Evolutionary conservation across 495 filamentous ascomycete species (phyloP).

Genomic region (Penicillium goetzii): DNA sequence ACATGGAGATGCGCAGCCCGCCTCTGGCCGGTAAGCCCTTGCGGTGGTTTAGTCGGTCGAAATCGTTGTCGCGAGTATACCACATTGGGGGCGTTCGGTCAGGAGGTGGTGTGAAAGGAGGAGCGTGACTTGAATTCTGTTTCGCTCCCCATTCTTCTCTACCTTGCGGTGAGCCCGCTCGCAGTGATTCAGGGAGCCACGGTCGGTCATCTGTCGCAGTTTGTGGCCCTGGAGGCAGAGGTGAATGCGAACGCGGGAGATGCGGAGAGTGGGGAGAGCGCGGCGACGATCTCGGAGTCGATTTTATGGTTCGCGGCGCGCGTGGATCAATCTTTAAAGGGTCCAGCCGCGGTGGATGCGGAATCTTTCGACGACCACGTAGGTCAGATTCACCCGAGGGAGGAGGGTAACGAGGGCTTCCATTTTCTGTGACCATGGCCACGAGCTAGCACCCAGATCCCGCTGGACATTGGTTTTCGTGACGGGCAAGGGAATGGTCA

Average conservation of each 20-base stretch:
- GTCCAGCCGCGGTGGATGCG: slow-evolving; percentile 40
- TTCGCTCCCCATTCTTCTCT: slow-evolving; percentile 28
- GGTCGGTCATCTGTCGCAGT: slow-evolving; percentile 31
- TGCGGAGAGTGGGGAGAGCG: slow-evolving; percentile 29
- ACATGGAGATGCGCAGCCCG: slow-evolving; percentile 48
- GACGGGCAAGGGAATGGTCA: slow-evolving; percentile 11
- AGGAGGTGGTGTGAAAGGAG: slow-evolving; percentile 26
- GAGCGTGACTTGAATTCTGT: slow-evolving; percentile 28
- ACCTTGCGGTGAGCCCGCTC: slow-evolving; percentile 28
- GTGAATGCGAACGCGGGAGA: slow-evolving; percentile 36
- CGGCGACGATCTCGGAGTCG: slow-evolving; percentile 29
- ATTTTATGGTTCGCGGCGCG: slow-evolving; percentile 31
- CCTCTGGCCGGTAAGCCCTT: slow-evolving; percentile 34
- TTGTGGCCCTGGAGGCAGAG: slow-evolving; percentile 28
- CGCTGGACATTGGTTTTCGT: slow-evolving; percentile 52
- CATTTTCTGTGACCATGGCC: slow-evolving; percentile 58
- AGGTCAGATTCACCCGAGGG: slow-evolving; percentile 40
- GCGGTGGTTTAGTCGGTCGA: slow-evolving; percentile 33
- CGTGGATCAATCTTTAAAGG: slow-evolving; percentile 40
- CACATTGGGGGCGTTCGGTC: slow-evolving; percentile 26
- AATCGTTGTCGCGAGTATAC: slow-evolving; percentile 31
- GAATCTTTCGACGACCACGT: slow-evolving; percentile 39
- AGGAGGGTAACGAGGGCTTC: slow-evolving; percentile 43
- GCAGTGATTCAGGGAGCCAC: slow-evolving; percentile 36
- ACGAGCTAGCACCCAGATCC: slow-evolving; percentile 46